Base-by-base conservation (phyloP, 106 monocot species). In the Allium cepa region DNA sequence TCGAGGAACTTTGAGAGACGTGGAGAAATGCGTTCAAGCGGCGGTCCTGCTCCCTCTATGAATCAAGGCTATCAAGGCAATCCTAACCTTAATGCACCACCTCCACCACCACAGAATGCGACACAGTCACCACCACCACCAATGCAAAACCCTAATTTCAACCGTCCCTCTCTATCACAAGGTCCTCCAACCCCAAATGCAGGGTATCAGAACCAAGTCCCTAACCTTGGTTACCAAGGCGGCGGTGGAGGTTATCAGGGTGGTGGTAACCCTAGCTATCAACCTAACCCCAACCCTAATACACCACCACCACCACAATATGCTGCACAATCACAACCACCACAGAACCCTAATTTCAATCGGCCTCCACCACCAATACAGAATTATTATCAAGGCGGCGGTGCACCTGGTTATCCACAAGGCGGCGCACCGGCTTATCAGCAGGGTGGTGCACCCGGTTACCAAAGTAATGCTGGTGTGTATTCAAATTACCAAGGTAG, bases 241-340 rank as follows among this genome's bases (percentile, higher is more conserved):
- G 10, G 13, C 9, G 52, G 52, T 1, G 49, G 48, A 4, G 72
- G 63, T 47, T 65, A 65, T 22, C 65, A 65, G 18, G 68, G 72
- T n/a, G 76, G 22, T 22, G 22, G 64, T 14, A 63, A 50, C 17
- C 73, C 76, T 47, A 50, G 73, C 15, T 78, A 78, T 59, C 82
- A 69, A 57, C 75, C 70, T 4, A 66, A 66, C 0, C 68, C 71
- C 10, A 69, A 65, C 52, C 52, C 52, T 53, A 53, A 13, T 13
- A 13, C 0, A 0, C 52, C 52, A 10, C 9, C 9, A 9, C 52
- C 52, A 10, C 9, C 10, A 0, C 13, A 53, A 10, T 13, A 53
- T 9, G 52, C 10, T 53, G 52, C 10, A 9, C 10, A 13, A 10
- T 13, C 52, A 10, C 9, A 13, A 9, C 52, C 52, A 10, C 9